Evolutionary conservation across 192 early-diverging fungal genomes (phyloP).

Genomic region (Coemansia sp.): DNA sequence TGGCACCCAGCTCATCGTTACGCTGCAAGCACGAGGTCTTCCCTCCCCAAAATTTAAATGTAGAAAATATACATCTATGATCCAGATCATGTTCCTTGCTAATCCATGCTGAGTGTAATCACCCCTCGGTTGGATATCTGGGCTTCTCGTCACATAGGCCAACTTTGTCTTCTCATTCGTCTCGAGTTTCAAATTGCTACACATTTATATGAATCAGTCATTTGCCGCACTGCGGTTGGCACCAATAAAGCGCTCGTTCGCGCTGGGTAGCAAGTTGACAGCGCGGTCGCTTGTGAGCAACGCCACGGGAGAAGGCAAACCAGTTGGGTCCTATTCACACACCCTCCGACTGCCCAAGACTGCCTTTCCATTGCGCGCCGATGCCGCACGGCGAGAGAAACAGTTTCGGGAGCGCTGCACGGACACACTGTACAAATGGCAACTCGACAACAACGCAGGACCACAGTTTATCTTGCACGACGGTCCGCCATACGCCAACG

Average conservation of each 20-base stretch:
- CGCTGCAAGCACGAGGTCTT: neutral
- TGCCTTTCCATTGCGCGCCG: slow-evolving; percentile 65
- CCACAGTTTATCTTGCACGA: slow-evolving; percentile 77
- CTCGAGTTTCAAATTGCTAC: neutral
- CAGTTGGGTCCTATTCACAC: slow-evolving; percentile 37
- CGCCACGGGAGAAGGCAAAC: slow-evolving; percentile 12
- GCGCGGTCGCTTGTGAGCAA: neutral
- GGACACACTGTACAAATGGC: slow-evolving; percentile 70
- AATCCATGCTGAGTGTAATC: neutral
- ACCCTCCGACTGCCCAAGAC: slow-evolving; percentile 76
- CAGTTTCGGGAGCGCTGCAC: slow-evolving; percentile 65
- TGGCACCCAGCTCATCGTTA: neutral
- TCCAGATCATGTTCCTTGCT: neutral
- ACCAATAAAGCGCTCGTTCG: neutral
- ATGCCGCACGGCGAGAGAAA: slow-evolving; percentile 63
- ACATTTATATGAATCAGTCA: slow-evolving; percentile 34
- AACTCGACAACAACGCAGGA: slow-evolving; percentile 69
- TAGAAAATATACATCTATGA: neutral
- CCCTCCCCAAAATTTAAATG: neutral
- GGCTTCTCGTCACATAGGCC: neutral
- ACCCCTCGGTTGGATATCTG: neutral
- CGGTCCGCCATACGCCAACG: slow-evolving; percentile 83
- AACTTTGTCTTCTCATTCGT: neutral
- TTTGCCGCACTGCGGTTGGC: slow-evolving; percentile 21
- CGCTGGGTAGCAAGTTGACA: neutral